Evolutionary conservation across 257 asterid genomes (phyloP), one percentile per base, ranked within the genome.

Genomic region (Solanum habrochaites): DNA sequence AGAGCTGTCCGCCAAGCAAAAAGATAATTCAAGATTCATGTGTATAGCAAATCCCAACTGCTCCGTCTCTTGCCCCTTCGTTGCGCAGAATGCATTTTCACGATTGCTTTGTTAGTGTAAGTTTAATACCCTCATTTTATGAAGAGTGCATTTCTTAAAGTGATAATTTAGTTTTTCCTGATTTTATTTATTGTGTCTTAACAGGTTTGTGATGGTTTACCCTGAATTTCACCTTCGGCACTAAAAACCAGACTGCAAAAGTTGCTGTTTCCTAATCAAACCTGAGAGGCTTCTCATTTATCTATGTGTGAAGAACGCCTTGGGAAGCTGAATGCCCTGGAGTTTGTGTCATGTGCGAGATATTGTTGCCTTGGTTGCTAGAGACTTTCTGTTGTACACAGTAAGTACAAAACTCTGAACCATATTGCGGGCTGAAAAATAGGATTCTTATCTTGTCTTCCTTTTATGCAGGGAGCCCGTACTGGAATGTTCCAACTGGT

Each of bases 61-160:
- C 82, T 23, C 82, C 82, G 4, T 74, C 82, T 40, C 82, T 74
- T 40, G 58, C 82, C 3, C 31, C 82, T 11, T 35, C 58, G 12
- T 23, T 74, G 35, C 58, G 40, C 13, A 74, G 82, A 11, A 20
- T 74, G 82, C 56, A 74, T 11, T 74, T 74, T 12, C 58, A 40
- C 3, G 58, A 90, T 66, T 88, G 92, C 67, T 90, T 90, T 87
- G 92, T 90, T 2, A 85, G 90, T 85, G 92, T 81, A 85, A 84
- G 82, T 86, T 1, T 18, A 23, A 23, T 58, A 25, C 10, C 10
- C 23, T 43, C 18, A 35, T 72, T 70, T 20, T 20, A 5, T 73
- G 20, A 73, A 37, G 52, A 56, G 25, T 31, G n/a, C 25, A 37
- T 15, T 70, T 70, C 25, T 15, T 70, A 42, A 70, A 11, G 0